Evolutionary conservation across 768 basidiomycete genomes (phyloP).

Genomic region (Tephrocybe sp.): DNA sequence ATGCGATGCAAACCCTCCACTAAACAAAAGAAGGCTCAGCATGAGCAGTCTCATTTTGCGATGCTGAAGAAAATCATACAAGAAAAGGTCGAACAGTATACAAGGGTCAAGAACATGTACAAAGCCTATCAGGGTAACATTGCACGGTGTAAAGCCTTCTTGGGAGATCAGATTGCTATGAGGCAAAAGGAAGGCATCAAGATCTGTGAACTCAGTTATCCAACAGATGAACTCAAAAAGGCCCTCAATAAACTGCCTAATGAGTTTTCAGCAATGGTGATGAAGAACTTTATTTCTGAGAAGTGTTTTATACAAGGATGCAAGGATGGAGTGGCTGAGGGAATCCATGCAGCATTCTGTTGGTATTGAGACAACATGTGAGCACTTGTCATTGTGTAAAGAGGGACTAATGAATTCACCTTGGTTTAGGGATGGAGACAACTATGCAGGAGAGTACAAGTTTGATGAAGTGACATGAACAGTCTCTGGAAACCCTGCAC

Average conservation of each 20-base stretch:
- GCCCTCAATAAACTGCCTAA: slow-evolving; percentile 3
- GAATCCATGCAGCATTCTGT: too few species aligned
- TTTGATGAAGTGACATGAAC: too few species aligned
- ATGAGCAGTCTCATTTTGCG: not conserved
- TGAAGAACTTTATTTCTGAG: not conserved
- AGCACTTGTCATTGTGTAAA: too few species aligned
- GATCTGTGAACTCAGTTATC: not conserved
- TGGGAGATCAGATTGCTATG: not conserved
- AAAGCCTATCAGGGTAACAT: not conserved
- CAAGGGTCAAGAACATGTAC: not conserved
- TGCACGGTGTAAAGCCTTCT: not conserved
- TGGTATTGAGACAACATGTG: too few species aligned
- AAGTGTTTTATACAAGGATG: slow-evolving; percentile 8
- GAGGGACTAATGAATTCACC: too few species aligned
- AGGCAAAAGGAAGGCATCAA: not conserved
- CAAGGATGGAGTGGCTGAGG: too few species aligned
- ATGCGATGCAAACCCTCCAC: too few species aligned
- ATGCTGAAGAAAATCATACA: not conserved
- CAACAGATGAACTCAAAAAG: slow-evolving; percentile 5
- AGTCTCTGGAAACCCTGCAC: slow-evolving; percentile 28
- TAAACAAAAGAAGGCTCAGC: not conserved
- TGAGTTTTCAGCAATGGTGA: not conserved
- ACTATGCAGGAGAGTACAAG: too few species aligned
- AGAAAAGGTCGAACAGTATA: not conserved
- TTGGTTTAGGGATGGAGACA: too few species aligned